Evolutionary conservation across 352 stramenopile species (phyloP).

Genomic region (Thraustochytrium striatum): DNA sequence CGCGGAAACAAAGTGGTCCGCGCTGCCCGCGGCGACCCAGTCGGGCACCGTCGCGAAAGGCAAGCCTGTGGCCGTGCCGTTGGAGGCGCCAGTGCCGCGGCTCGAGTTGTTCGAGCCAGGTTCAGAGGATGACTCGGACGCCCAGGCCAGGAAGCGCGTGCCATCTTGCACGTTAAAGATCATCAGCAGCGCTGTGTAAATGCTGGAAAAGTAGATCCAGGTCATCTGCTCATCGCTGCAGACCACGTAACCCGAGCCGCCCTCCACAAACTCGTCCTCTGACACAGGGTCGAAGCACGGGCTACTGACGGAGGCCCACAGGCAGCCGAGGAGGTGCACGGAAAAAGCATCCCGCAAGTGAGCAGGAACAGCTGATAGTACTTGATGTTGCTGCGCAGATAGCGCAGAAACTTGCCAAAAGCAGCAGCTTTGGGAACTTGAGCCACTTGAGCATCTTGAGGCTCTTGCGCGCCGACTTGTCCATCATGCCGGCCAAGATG

Average conservation of each 20-base stretch:
- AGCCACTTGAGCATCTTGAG: slow-evolving; percentile 48
- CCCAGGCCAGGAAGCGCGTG: slow-evolving; percentile 14
- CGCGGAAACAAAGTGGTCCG: too few species aligned
- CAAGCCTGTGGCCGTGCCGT: too few species aligned
- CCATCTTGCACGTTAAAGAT: slow-evolving; percentile 20
- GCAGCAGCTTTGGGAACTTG: slow-evolving; percentile 44
- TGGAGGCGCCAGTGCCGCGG: too few species aligned
- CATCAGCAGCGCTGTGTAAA: slow-evolving; percentile 26
- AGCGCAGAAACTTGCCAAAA: slow-evolving; percentile 18
- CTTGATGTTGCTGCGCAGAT: slow-evolving; percentile 28
- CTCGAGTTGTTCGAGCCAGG: too few species aligned
- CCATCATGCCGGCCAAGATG: not conserved
- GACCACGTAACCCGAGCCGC: not conserved
- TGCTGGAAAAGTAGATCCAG: slow-evolving; percentile 1
- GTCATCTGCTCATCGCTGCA: slow-evolving; percentile 35
- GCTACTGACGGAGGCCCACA: not conserved
- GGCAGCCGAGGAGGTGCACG: slow-evolving; percentile 37
- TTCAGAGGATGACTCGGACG: too few species aligned
- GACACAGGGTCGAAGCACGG: slow-evolving; percentile 23
- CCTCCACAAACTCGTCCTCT: not conserved
- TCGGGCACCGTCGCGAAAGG: too few species aligned
- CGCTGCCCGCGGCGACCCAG: too few species aligned
- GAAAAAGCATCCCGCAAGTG: not conserved
- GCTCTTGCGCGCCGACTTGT: slow-evolving; percentile 18
- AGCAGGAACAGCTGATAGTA: slow-evolving; percentile 33